phyloP scores from a whole-genome alignment of 805 yeast genomes.

The Kuraishia floccosa region DNA sequence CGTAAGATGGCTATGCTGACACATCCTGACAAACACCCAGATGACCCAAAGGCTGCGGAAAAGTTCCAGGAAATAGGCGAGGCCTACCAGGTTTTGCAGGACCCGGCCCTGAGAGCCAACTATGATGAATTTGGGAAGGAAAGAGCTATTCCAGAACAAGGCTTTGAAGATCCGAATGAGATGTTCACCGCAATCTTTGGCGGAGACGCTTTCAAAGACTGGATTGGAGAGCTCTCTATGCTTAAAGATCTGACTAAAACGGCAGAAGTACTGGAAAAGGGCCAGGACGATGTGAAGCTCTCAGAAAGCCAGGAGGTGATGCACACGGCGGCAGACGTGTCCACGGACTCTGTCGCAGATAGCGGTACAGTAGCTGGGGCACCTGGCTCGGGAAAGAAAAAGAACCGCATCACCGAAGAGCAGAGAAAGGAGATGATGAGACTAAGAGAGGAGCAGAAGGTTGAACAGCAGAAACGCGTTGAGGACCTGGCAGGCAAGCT shows the following conservation, averaged over 20 bases:
- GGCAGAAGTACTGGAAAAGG: conserved; percentile 35
- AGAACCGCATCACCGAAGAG: conserved; percentile 14
- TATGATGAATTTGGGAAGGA: conserved; percentile 86
- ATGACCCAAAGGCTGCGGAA: conserved; percentile 80
- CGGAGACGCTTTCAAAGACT: conserved; percentile 66
- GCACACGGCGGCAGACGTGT: neutral
- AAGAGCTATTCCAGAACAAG: conserved; percentile 55
- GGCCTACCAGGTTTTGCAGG: conserved; percentile 75
- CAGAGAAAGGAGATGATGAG: conserved; percentile 10
- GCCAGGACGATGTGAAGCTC: conserved; percentile 5
- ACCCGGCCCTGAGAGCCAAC: conserved; percentile 50
- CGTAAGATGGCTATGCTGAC: conserved; percentile 79
- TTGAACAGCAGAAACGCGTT: conserved; percentile 31
- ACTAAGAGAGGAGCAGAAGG: conserved; percentile 16
- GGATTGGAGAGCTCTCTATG: conserved; percentile 71
- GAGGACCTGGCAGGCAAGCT: conserved; percentile 51
- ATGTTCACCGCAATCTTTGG: conserved; percentile 79
- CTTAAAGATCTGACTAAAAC: conserved; percentile 50
- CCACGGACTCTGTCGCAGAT: neutral
- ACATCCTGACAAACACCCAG: conserved; percentile 97
- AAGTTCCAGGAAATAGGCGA: conserved; percentile 69
- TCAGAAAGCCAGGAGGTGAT: neutral
- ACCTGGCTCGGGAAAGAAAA: neutral
- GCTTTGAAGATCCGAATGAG: conserved; percentile 79
- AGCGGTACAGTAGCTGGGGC: neutral